Conservation (phyloP, 2,329 filamentous ascomycete species). For the Huntiella omanensis region DNA sequence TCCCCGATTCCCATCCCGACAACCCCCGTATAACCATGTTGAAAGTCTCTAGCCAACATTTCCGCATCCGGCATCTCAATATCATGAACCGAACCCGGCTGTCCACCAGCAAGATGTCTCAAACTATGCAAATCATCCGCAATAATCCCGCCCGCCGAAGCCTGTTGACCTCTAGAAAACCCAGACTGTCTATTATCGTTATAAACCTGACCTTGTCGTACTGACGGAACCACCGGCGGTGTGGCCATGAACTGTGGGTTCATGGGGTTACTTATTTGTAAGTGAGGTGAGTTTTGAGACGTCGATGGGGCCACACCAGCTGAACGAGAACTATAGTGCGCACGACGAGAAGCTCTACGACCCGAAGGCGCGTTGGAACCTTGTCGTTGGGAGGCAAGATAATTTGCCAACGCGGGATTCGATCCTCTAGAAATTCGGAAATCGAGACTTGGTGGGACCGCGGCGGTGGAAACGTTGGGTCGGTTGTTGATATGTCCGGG, state of each 20-base stretch:
- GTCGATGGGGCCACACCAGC: slow-evolving; percentile 6
- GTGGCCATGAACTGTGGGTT: not conserved
- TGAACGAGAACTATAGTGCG: slow-evolving; percentile 7
- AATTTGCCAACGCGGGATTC: slow-evolving; percentile 19
- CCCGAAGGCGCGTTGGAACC: slow-evolving; percentile 15
- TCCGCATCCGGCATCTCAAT: slow-evolving; percentile 20
- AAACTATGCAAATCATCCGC: slow-evolving; percentile 20
- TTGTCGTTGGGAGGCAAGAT: slow-evolving; percentile 20
- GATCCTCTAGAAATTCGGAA: slow-evolving; percentile 21
- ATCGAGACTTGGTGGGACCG: slow-evolving; percentile 17
- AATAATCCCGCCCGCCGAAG: slow-evolving; percentile 18
- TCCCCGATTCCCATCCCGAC: not conserved
- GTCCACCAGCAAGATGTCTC: slow-evolving; percentile 18
- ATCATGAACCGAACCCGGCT: slow-evolving; percentile 14
- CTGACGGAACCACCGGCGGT: no score
- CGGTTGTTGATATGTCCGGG: slow-evolving; percentile 18
- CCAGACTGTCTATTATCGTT: slow-evolving; percentile 7
- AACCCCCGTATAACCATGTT: slow-evolving; percentile 12
- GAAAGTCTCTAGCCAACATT: slow-evolving; percentile 16
- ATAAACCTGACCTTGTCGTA: slow-evolving; percentile 3
- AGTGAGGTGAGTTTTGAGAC: not conserved
- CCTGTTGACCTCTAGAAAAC: slow-evolving; percentile 1
- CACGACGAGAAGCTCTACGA: not conserved
- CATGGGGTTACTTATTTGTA: not conserved
- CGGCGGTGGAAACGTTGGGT: slow-evolving; percentile 5